A percentile compares a stretch with the other conserved stretches of the same genome.
Conservation (phyloP, 1,284 basidiomycete species). For the Pseudozyma thailandica region DNA sequence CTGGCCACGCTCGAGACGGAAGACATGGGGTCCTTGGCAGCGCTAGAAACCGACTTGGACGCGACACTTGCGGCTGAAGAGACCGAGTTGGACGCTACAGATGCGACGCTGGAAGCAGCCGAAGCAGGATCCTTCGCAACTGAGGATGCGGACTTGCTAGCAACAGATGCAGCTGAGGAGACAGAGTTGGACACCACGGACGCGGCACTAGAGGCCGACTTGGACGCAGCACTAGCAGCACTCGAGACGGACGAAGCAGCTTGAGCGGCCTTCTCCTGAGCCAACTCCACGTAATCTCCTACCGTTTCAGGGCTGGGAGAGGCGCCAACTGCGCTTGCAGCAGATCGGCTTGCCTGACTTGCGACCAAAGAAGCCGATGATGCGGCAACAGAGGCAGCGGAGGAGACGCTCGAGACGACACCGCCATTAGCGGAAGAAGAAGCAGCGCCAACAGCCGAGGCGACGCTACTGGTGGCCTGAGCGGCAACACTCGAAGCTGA, state of each 20-base stretch:
- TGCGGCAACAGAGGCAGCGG: conserved; percentile 7
- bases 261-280: conserved; percentile 7
- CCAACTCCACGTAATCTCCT: conserved; percentile 16
- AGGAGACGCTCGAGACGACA: conserved; percentile 15
- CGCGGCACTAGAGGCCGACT: conserved; percentile 13
- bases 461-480: conserved; percentile 27
- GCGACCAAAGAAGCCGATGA: conserved; percentile 1
- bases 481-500: conserved; percentile 21
- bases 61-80: conserved; percentile 9
- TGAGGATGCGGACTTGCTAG: conserved; percentile 8
- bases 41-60: conserved; percentile 1
- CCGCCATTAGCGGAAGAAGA: conserved; percentile 12
- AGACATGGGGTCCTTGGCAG: no score
- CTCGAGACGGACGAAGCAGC: conserved; percentile 6
- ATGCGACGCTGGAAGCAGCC: not conserved
- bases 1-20: not conserved
- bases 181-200: conserved; percentile 3
- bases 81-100: conserved; percentile 7
- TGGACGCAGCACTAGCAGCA: conserved; percentile 1
- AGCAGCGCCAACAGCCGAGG: conserved; percentile 21
- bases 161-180: conserved; percentile 2
- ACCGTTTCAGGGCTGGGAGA: conserved; percentile 20
- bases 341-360: conserved; percentile 1
- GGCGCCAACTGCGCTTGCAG: conserved; percentile 10
- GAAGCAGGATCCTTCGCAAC: not conserved